Conservation (phyloP, 2,329 filamentous ascomycete species). For the Neofusicoccum laricinum region DNA sequence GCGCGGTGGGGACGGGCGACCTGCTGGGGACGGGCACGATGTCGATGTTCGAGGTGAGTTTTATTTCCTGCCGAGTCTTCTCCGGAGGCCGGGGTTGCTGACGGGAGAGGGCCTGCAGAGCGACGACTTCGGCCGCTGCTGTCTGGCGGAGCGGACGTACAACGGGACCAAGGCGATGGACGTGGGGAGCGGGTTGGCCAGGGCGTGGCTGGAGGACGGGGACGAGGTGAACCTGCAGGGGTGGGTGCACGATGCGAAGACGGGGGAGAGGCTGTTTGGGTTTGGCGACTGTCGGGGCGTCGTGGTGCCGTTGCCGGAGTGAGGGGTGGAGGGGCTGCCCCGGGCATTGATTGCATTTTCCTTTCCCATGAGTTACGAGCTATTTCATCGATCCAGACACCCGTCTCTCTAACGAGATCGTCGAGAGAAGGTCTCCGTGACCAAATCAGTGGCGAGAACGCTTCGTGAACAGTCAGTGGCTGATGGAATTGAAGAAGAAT, state of each 20-base stretch:
- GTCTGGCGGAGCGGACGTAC: conserved; percentile 41
- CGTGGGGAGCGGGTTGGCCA: conserved; percentile 30
- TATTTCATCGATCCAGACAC: too few relatives aligned
- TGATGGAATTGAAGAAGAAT: too few relatives aligned
- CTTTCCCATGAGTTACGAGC: too few relatives aligned
- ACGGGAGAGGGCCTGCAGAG: conserved; percentile 19
- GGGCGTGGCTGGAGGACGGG: conserved; percentile 43
- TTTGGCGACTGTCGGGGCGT: conserved; percentile 5
- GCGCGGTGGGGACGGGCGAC: conserved; percentile 42
- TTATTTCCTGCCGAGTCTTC: background rate
- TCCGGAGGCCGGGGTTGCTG: background rate
- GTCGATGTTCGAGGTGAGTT: conserved; percentile 24
- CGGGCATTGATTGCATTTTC: too few relatives aligned
- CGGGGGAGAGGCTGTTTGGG: background rate
- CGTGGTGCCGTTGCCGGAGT: background rate
- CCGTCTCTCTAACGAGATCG: too few relatives aligned
- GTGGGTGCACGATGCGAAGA: conserved; percentile 6
- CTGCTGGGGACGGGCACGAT: conserved; percentile 46
- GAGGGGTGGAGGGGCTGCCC: background rate
- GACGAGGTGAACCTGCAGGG: conserved; percentile 42
- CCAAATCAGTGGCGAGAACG: too few relatives aligned
- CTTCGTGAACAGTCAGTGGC: too few relatives aligned
- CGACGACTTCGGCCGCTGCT: conserved; percentile 38
- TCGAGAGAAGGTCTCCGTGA: too few relatives aligned
- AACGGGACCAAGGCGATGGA: conserved; percentile 33